Evolutionary conservation across 139 green algal species (phyloP).

Genomic region (Chlorella sp.): DNA sequence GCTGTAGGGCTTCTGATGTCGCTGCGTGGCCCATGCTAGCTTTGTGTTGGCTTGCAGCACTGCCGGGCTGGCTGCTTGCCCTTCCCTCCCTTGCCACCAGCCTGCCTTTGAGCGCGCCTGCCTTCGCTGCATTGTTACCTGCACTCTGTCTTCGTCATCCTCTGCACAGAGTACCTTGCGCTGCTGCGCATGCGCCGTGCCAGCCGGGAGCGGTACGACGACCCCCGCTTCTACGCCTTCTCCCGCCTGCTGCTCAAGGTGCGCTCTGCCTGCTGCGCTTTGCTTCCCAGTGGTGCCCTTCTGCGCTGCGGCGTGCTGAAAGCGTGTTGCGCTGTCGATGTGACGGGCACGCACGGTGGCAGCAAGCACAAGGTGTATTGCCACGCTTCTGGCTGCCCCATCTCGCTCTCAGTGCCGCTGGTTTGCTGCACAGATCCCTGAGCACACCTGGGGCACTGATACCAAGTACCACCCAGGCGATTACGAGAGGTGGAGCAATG

Average conservation of each 20-base stretch:
- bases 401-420: neutral
- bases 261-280: no score
- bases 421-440: slow-evolving; percentile 47
- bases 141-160: no score
- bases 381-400: neutral
- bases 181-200: slow-evolving; percentile 49
- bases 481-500: slow-evolving; percentile 55
- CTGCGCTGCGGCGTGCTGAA: no score
- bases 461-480: slow-evolving; percentile 52
- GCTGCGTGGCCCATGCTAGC: no score
- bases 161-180: slow-evolving; percentile 49
- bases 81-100: neutral
- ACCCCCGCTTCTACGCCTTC: slow-evolving; percentile 55
- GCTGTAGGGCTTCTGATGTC: no score
- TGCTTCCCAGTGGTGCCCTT: no score
- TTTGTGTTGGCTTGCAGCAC: no score
- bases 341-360: neutral
- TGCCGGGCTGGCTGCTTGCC: no score
- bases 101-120: no score
- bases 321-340: neutral
- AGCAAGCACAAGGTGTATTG: neutral
- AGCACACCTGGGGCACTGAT: slow-evolving; percentile 76
- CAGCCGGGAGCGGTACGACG: slow-evolving; percentile 19
- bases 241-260: slow-evolving; percentile 64
- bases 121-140: no score